Conservation (phyloP, 1,284 basidiomycete genomes). For the Tilletia indica region DNA sequence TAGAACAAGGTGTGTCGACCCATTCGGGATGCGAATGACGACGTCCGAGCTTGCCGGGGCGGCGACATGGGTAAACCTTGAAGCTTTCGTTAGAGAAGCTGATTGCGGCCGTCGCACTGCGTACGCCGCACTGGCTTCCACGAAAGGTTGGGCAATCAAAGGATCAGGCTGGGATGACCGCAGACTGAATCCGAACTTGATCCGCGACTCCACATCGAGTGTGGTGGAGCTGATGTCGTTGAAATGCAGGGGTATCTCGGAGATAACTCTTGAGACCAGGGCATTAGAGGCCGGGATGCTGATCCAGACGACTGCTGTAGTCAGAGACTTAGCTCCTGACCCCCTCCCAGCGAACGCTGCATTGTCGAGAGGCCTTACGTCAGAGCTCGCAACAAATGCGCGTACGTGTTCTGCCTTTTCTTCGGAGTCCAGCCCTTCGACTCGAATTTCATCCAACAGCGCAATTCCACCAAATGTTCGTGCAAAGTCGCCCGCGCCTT, state of each 20-base stretch:
- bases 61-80: too few relatives aligned
- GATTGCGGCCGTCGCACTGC: not conserved
- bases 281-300: not conserved
- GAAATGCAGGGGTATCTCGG: constrained; percentile 5
- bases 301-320: not conserved
- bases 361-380: not conserved
- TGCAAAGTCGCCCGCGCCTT: constrained; percentile 37
- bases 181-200: not conserved
- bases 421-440: not conserved
- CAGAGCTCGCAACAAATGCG: not conserved
- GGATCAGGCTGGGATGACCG: not conserved
- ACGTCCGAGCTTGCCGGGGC: not conserved
- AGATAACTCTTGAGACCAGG: not conserved
- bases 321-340: not conserved
- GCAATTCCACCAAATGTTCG: constrained; percentile 38
- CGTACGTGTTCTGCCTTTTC: not conserved
- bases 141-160: not conserved
- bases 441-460: constrained; percentile 39
- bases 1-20: not conserved
- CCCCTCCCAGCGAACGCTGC: not conserved
- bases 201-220: not conserved
- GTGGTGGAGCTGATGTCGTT: not conserved
- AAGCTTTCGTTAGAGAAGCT: too few relatives aligned
- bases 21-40: not conserved
- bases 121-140: constrained; percentile 8